These are phyloP conservation scores for Pseudocercospora eumusae DNA, from an alignment of 2,329 filamentous ascomycete species.

Conservation along the genomic window DNA sequence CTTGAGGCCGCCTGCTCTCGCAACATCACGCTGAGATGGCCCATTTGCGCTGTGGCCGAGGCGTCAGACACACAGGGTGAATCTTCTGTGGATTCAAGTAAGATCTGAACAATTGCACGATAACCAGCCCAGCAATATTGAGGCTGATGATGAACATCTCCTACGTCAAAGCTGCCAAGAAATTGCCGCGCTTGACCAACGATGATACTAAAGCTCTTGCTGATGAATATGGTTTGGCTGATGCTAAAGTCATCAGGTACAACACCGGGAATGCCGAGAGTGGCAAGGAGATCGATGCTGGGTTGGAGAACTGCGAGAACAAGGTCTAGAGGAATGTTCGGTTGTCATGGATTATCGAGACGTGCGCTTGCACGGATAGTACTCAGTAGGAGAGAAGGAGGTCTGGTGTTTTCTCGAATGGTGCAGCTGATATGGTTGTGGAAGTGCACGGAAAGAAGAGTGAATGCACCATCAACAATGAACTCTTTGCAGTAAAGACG, in stretches of 20 bases:
- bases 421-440: background rate
- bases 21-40: no score
- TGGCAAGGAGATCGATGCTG: background rate
- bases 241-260: background rate
- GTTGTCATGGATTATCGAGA: background rate
- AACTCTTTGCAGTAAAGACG: background rate
- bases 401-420: background rate
- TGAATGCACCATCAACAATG: background rate
- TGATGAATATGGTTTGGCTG: conserved; percentile 12
- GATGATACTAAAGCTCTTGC: conserved; percentile 10
- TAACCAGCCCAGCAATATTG: background rate
- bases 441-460: background rate
- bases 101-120: background rate
- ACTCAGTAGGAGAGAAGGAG: background rate
- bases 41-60: no score
- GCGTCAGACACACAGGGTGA: no score
- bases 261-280: conserved; percentile 1
- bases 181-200: conserved; percentile 34
- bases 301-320: background rate
- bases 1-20: no score
- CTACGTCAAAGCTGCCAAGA: conserved; percentile 42
- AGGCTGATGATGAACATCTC: conserved; percentile 31
- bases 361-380: background rate
- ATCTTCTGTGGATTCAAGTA: no score
- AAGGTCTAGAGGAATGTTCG: background rate